Evolutionary conservation across 2,329 filamentous ascomycete species (phyloP).

Genomic region (Claviceps cyperi): DNA sequence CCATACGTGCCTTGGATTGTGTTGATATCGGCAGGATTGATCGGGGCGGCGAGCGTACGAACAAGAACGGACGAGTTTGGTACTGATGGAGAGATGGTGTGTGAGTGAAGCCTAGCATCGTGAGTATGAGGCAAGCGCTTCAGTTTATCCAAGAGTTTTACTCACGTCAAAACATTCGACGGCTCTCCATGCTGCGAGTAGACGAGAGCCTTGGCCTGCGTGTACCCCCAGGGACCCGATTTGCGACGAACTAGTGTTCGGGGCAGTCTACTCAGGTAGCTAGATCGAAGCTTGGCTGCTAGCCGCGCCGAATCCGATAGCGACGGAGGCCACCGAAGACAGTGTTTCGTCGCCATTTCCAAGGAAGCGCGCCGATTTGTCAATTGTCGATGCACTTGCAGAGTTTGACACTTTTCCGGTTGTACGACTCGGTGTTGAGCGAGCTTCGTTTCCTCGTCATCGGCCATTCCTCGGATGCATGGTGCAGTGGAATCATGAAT

Average conservation of each 20-base stretch:
- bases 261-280: constrained; percentile 10
- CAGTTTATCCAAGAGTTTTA: neutral
- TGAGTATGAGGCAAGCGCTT: neutral
- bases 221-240: constrained; percentile 62
- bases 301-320: constrained; percentile 11
- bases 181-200: constrained; percentile 66
- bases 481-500: neutral
- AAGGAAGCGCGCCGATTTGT: neutral
- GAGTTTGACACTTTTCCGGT: neutral
- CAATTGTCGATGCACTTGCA: neutral
- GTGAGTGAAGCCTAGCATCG: constrained; percentile 44
- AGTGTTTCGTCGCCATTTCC: constrained; percentile 13
- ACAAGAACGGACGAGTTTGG: constrained; percentile 54
- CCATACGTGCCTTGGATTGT: constrained; percentile 96
- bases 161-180: constrained; percentile 49
- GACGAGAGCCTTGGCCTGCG: constrained; percentile 69
- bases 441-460: neutral
- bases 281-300: constrained; percentile 8
- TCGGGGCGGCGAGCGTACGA: constrained; percentile 76
- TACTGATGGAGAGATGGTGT: constrained; percentile 64
- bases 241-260: constrained; percentile 28
- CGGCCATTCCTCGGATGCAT: constrained; percentile 1
- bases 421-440: neutral
- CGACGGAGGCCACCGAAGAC: constrained; percentile 11
- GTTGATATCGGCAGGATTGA: constrained; percentile 97